A percentile compares a stretch with the other conserved stretches of the same genome.
phyloP scores from a whole-genome alignment of 2,329 filamentous ascomycete genomes.

The Dichotomopilus funicola region DNA sequence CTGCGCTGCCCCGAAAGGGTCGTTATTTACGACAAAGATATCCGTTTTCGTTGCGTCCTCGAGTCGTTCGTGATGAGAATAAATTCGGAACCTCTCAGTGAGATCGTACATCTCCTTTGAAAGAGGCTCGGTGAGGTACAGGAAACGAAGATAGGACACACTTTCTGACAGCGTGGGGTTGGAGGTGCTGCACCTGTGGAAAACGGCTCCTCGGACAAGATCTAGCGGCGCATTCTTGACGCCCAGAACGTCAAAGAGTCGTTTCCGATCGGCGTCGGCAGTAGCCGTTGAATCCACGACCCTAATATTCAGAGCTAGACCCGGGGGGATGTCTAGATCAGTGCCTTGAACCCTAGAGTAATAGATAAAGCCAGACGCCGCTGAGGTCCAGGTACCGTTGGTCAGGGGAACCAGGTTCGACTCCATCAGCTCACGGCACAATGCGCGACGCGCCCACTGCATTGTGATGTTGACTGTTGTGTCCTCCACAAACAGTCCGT shows the following conservation, averaged over 20 bases:
- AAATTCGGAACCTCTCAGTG: conserved; percentile 2
- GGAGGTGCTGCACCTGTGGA: conserved; percentile 1
- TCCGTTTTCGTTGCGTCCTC: conserved; percentile 4
- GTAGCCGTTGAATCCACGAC: conserved; percentile 1
- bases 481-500: conserved; percentile 1
- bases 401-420: conserved; percentile 1
- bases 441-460: not conserved
- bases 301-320: not conserved
- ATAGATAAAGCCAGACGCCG: not conserved
- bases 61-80: conserved; percentile 2
- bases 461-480: not conserved
- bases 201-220: conserved; percentile 1
- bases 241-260: conserved; percentile 6
- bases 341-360: conserved; percentile 3
- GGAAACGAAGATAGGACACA: conserved; percentile 6
- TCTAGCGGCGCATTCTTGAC: conserved; percentile 1
- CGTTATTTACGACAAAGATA: conserved; percentile 1
- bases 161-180: conserved; percentile 4
- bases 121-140: conserved; percentile 3
- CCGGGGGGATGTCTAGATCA: conserved; percentile 3
- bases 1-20: conserved; percentile 3
- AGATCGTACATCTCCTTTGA: not conserved
- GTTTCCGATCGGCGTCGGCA: conserved; percentile 3
- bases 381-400: conserved; percentile 3
- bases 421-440: not conserved